Evolutionary conservation across 257 asterid species (phyloP), one percentile per base, ranked within the genome.

Genomic region (Ocimum tenuiflorum): DNA sequence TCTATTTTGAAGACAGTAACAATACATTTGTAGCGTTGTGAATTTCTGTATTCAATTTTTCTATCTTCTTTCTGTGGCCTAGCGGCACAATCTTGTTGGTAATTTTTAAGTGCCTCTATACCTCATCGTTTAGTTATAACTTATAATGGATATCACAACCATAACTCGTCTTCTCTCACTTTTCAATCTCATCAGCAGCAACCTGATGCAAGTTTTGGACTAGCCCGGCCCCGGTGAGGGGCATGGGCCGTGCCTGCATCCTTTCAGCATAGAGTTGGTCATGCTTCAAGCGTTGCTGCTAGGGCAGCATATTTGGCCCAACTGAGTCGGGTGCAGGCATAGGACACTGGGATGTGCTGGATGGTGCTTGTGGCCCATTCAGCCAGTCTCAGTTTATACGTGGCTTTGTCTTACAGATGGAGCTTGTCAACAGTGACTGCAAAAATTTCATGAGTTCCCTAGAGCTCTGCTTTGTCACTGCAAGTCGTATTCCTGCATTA

Each of bases 181-280:
- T 80, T 80, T 75, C 86, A 88, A 88, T 79, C 88, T 80, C 86
- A 81, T 69, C 91, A 77, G 67, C 88, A 81, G 69, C 95, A 83
- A 73, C 83, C 80, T 65, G 96, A 91, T 74, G 76, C 80, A 38
- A 82, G 82, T 79, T 88, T 83, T 79, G 95, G 98, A 78, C 59
- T 91, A 80, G 96, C 98, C 95, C 95, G 95, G 95, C 98, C 98
- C 96, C 98, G 94, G 10, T 91, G 75, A 91, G 98, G 96, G 96
- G 98, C 88, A 4, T 75, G 91, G 96, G 96, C 91, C 77, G 67
- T 82, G 95, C 96, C 98, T 91, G 96, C 91, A 78, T 89, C 92
- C 88, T 73, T 82, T 76, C 82, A 64, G 41, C 67, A 70, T 64
- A 68, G 53, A 65, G 68, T 68, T 76, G 84, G 84, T 65, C 42